Evolutionary conservation across 345 rosid genomes (phyloP), one percentile per base, ranked within the genome.

Genomic region (Euphorbia tirucalli): DNA sequence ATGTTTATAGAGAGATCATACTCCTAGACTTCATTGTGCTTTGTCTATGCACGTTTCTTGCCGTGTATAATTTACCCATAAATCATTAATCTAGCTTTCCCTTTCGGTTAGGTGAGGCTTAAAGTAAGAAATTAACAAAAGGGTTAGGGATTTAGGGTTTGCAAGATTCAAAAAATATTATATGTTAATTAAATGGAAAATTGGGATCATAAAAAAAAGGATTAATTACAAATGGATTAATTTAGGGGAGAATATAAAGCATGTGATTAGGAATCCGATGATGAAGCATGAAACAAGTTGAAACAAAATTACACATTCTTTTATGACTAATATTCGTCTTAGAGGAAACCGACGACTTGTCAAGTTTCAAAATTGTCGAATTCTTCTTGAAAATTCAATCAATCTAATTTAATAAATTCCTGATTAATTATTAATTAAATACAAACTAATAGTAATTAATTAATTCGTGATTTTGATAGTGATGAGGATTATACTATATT

Each of bases 191-290:
- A n/a, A n/a, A n/a, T n/a, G n/a, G n/a, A n/a, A n/a, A 56, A 19
- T 83, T 58, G 78, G 80, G 84, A 80, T 80, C 82, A 59, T 57
- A 50, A 62, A 28, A 28, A 63, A 14, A 27, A 35, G 39, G 43
- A 39, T 56, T 18, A 44, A 9, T 46, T 3, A 37, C 3, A 3
- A 9, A 30, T 28, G 39, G 48, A 43, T 58, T 60, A 70, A 3
- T 24, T 41, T 65, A 65, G 7, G n/a, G 13, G 39, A 24, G 8
- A 67, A 58, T 65, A 7, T 7, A 73, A 56, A 65, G 72, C 80
- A 77, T 80, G 84, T 78, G 84, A 77, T 54, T 75, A 73, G 81
- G 88, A 80, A 78, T 82, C 85, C 84, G 30, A 82, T 71, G 87
- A 68, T 70, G 54, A n/a, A n/a, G n/a, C n/a, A n/a, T n/a, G n/a